Evolutionary conservation across 2,329 filamentous ascomycete species (phyloP).

Genomic region (Diplodia scrobiculata): DNA sequence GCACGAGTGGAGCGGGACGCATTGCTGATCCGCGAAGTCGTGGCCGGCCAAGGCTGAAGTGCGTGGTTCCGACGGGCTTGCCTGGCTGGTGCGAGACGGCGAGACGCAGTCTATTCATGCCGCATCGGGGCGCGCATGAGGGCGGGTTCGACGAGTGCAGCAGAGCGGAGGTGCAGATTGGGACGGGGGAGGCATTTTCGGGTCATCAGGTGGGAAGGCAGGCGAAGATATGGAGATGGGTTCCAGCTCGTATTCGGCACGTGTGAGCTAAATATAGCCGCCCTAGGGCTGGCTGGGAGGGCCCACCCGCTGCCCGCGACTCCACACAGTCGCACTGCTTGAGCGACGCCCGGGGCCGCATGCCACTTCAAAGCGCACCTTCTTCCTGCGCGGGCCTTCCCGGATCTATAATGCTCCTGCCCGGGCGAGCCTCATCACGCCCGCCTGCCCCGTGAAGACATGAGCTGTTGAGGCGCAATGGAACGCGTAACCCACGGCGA

Average conservation of each 20-base stretch:
- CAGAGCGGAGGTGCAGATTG: background rate
- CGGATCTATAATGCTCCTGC: slow-evolving; percentile 22
- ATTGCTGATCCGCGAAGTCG: background rate
- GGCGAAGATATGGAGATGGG: slow-evolving; percentile 14
- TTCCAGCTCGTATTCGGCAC: slow-evolving; percentile 15
- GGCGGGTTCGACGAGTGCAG: background rate
- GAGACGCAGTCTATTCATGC: background rate
- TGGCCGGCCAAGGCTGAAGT: background rate
- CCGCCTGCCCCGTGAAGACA: background rate
- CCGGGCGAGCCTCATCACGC: background rate
- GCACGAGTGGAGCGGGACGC: slow-evolving; percentile 10
- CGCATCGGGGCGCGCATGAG: background rate
- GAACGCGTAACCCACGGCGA: slow-evolving; percentile 26
- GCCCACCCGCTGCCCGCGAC: slow-evolving; percentile 20
- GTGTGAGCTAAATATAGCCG: background rate
- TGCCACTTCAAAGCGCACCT: background rate
- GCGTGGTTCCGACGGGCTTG: background rate
- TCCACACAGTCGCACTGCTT: slow-evolving; percentile 24
- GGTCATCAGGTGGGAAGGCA: slow-evolving; percentile 19
- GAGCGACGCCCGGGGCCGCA: background rate
- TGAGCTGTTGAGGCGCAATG: slow-evolving; percentile 26
- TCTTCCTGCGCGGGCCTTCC: background rate
- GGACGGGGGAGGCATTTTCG: background rate
- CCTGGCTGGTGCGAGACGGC: background rate
- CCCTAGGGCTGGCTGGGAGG: background rate